Evolutionary conservation across 441 rosid genomes (phyloP), one percentile per base, ranked within the genome.

Genomic region (Theobroma grandiflorum): DNA sequence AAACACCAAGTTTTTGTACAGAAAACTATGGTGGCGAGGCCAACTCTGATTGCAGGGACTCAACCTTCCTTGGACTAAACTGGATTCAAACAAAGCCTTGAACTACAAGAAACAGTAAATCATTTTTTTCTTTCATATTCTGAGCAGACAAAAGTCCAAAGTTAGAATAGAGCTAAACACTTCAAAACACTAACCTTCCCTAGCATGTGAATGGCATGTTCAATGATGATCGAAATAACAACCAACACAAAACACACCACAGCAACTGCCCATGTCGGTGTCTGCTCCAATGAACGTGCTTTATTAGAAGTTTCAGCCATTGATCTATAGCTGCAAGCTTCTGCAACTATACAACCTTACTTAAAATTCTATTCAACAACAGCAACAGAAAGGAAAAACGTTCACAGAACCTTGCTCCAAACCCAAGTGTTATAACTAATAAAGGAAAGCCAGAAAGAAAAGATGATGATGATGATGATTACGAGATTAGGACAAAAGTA

Each of bases 261-360:
- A 18, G 98, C 99, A 49, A 95, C 90, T 15, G 99, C 97, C 99
- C 98, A 95, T 40, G 99, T 95, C 22, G 99, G 95, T 18, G 99
- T 95, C 58, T 87, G 83, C 75, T 94, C 94, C 80, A 95, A 22
- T 26, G 74, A 52, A 8, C 79, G 89, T 20, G 59, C 87, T 58
- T 73, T 84, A 84, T 80, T 67, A 66, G 26, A 31, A 10, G 6
- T 79, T 8, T 8, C 66, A 3, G 81, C 64, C 85, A 83, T 83
- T 35, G 78, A 15, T 26, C 8, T 8, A 12, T 4, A 16, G 1
- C 1, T 74, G 49, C 37, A 38, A 74, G 15, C 58, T 47, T 22
- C 18, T 68, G 5, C n/a, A 38, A 15, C 37, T 18, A 26, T 26
- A 2, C 6, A 70, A 69, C 3, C 61, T 15, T 11, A 69, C 53